These are phyloP conservation scores for Candida suzukii DNA, from an alignment of 805 yeast species.

Conservation along the genomic window DNA sequence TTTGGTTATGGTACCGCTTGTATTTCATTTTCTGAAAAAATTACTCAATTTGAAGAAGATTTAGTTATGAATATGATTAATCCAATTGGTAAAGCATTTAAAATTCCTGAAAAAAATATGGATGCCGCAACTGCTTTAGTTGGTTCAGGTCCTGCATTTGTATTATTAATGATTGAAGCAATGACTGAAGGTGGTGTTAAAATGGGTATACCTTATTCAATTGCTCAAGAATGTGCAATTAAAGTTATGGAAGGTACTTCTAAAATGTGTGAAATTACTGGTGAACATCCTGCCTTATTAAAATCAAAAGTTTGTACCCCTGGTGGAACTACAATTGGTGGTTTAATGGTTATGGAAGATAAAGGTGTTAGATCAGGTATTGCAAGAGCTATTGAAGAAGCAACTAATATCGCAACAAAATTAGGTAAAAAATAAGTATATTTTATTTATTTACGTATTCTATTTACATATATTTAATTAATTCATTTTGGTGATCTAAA, in stretches of 20 bases:
- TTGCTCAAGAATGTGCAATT: constrained; percentile 81
- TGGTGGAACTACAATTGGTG: constrained; percentile 97
- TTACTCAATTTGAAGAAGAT: constrained; percentile 35
- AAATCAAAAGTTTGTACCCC: constrained; percentile 92
- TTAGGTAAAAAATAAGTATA: constrained; percentile 41
- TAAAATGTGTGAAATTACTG: constrained; percentile 76
- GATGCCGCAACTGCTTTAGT: constrained; percentile 93
- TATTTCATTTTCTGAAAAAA: constrained; percentile 60
- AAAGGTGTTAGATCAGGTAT: constrained; percentile 83
- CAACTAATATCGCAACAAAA: constrained; percentile 70
- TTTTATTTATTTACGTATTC: background rate
- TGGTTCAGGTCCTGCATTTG: constrained; percentile 97
- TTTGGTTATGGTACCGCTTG: constrained; percentile 93
- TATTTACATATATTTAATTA: background rate
- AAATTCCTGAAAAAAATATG: constrained; percentile 84
- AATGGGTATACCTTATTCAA: constrained; percentile 85
- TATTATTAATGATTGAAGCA: constrained; percentile 82
- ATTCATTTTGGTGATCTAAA: constrained; percentile 8
- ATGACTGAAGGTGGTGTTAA: constrained; percentile 90
- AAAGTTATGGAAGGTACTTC: constrained; percentile 94
- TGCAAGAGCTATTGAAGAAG: constrained; percentile 83
- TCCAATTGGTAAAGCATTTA: constrained; percentile 61
- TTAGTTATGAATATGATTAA: constrained; percentile 45
- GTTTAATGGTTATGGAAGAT: constrained; percentile 87
- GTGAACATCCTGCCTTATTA: constrained; percentile 82